Conservation (phyloP, 768 basidiomycete species). For the Termitomyces heimii region DNA sequence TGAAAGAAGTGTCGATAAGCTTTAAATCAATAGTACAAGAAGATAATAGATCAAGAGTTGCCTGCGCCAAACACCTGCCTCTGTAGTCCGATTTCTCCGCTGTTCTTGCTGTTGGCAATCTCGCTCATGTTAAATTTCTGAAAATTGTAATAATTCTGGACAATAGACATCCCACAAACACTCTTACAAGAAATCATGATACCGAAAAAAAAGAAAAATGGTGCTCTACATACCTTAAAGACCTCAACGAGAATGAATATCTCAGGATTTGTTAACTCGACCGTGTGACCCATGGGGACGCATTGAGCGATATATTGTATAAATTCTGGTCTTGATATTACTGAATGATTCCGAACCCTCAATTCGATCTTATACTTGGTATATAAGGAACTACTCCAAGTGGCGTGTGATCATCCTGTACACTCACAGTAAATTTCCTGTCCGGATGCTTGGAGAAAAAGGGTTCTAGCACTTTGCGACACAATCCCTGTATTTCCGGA, state of each 20-base stretch:
- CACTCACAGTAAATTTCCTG: slow-evolving; percentile 41
- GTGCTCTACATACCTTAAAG: slow-evolving; percentile 56
- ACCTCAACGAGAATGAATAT: slow-evolving; percentile 76
- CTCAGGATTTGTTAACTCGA: slow-evolving; percentile 63
- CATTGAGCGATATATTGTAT: slow-evolving; percentile 67
- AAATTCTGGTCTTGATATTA: slow-evolving; percentile 49
- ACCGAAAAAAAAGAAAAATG: neutral
- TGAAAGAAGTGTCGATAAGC: neutral
- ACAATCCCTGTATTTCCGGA: slow-evolving; percentile 62
- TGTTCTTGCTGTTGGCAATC: slow-evolving; percentile 49
- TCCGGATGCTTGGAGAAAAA: slow-evolving; percentile 45
- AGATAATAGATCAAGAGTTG: neutral
- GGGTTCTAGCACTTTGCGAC: slow-evolving; percentile 43
- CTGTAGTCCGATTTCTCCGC: slow-evolving; percentile 20
- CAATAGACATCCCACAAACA: slow-evolving; percentile 69
- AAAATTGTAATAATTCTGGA: slow-evolving; percentile 63
- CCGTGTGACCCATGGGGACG: slow-evolving; percentile 61
- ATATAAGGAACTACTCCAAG: neutral
- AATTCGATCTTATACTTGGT: slow-evolving; percentile 78
- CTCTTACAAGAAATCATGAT: slow-evolving; percentile 38
- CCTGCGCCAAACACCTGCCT: slow-evolving; percentile 9
- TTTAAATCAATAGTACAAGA: neutral
- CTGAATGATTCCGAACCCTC: slow-evolving; percentile 71
- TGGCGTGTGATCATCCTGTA: neutral
- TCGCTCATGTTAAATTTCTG: slow-evolving; percentile 80